phyloP scores from a whole-genome alignment of 805 yeast species.

The Kuraishia borneana region DNA sequence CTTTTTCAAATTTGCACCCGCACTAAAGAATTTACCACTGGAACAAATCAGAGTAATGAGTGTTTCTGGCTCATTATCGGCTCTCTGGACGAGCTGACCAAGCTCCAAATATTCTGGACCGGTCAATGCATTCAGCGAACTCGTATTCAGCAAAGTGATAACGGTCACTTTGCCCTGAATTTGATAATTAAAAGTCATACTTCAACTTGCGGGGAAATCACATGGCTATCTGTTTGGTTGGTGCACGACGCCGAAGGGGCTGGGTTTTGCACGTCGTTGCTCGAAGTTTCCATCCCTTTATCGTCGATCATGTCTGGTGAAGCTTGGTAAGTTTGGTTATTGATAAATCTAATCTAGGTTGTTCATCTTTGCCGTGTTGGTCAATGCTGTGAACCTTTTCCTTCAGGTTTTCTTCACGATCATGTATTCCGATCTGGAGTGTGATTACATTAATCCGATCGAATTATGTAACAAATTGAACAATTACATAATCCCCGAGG shows the following conservation, averaged over 20 bases:
- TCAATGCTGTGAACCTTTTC: conserved; percentile 81
- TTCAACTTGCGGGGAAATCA: background rate
- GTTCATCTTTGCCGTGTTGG: conserved; percentile 67
- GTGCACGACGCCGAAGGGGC: background rate
- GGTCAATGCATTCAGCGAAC: conserved; percentile 53
- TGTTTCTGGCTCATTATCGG: conserved; percentile 53
- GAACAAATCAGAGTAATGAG: conserved; percentile 56
- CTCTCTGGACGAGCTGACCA: conserved; percentile 46
- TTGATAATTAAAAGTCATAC: background rate
- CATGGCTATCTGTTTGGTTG: background rate
- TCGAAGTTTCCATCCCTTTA: background rate
- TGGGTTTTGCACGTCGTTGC: no score
- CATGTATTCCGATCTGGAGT: conserved; percentile 89
- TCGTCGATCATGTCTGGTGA: conserved; percentile 29
- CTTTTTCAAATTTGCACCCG: conserved; percentile 67
- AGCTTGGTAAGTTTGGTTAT: conserved; percentile 27
- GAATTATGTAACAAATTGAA: conserved; percentile 91
- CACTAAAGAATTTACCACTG: conserved; percentile 66
- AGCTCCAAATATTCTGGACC: conserved; percentile 52
- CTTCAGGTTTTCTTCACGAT: conserved; percentile 92
- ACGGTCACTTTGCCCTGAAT: conserved; percentile 35
- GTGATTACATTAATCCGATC: conserved; percentile 95
- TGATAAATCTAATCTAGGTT: conserved; percentile 23
- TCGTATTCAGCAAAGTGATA: conserved; percentile 57
- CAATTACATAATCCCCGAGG: conserved; percentile 84